Evolutionary conservation across 1,139 yeast species (phyloP).

Genomic region (Debaryomyces nepalensis): DNA sequence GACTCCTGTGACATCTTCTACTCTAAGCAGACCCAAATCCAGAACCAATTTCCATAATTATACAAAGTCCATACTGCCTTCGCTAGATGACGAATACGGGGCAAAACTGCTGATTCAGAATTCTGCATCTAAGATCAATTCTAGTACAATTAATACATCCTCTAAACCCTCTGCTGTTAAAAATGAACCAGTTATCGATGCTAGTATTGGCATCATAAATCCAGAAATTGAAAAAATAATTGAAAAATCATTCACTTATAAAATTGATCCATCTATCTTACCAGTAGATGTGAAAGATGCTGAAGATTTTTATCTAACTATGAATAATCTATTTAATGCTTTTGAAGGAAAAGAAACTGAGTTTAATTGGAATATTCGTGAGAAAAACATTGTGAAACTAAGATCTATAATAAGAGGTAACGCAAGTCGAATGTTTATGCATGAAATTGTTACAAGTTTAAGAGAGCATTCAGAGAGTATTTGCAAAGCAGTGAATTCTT

Average conservation of each 20-base stretch:
- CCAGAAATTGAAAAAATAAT: slow-evolving; percentile 23
- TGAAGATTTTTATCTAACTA: slow-evolving; percentile 23
- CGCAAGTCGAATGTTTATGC: slow-evolving; percentile 37
- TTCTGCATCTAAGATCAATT: too few relatives aligned
- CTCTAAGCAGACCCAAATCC: slow-evolving; percentile 6
- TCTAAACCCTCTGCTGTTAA: not conserved
- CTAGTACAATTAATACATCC: not conserved
- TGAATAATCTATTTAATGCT: slow-evolving; percentile 28
- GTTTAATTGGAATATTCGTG: slow-evolving; percentile 81
- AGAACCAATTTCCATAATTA: slow-evolving; percentile 10
- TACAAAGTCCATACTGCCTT: slow-evolving; percentile 4
- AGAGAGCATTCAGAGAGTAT: slow-evolving; percentile 61
- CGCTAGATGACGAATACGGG: not conserved
- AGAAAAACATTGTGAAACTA: slow-evolving; percentile 58
- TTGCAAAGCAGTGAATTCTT: slow-evolving; percentile 67
- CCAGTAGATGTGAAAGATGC: slow-evolving; percentile 22
- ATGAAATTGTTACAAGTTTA: slow-evolving; percentile 49
- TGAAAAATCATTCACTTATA: slow-evolving; percentile 26
- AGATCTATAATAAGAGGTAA: slow-evolving; percentile 69
- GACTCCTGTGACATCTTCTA: slow-evolving; percentile 2
- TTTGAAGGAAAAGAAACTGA: slow-evolving; percentile 90
- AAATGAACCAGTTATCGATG: not conserved
- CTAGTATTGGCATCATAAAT: not conserved
- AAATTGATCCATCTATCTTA: slow-evolving; percentile 30
- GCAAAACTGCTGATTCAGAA: not conserved